Percentiles rank a stretch among this genome's conserved stretches.
phyloP scores from a whole-genome alignment of 1,139 yeast genomes.

The Yamadazyma atmosphaerica region DNA sequence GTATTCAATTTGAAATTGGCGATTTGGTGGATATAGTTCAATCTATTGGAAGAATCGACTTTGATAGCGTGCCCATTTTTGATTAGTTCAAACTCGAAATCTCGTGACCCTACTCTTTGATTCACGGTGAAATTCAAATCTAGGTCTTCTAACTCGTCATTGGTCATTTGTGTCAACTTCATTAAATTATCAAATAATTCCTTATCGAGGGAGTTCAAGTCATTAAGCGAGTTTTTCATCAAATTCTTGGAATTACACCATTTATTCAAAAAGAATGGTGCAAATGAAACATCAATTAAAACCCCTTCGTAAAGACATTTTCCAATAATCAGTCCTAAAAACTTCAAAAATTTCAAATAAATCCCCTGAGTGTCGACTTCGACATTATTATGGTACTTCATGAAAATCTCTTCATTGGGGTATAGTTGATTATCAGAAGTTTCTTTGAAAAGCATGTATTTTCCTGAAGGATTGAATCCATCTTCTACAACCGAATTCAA shows the following conservation, averaged over 20 bases:
- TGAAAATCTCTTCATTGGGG: conserved; percentile 67
- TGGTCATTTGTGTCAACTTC: conserved; percentile 57
- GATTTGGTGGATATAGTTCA: conserved; percentile 74
- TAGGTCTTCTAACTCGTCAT: conserved; percentile 56
- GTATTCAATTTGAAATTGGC: conserved; percentile 79
- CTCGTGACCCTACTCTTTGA: conserved; percentile 40
- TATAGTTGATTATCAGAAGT: conserved; percentile 59
- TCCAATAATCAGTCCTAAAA: conserved; percentile 81
- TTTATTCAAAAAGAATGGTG: conserved; percentile 81
- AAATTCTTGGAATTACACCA: conserved; percentile 46
- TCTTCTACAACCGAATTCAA: conserved; percentile 70
- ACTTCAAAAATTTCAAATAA: conserved; percentile 48
- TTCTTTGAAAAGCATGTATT: conserved; percentile 45
- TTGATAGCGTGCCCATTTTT: conserved; percentile 55
- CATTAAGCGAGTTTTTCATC: conserved; percentile 69
- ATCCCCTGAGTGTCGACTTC: conserved; percentile 29
- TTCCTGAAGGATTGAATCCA: conserved; percentile 53
- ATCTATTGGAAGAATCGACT: conserved; percentile 62
- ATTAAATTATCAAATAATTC: conserved; percentile 66
- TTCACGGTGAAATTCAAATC: conserved; percentile 67
- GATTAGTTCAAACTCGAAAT: conserved; percentile 54
- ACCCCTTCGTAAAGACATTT: conserved; percentile 88
- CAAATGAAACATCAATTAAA: conserved; percentile 79
- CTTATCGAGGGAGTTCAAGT: conserved; percentile 67
- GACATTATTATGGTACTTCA: conserved; percentile 22